Evolutionary conservation across 257 asterid species (phyloP).

Genomic region (Scutellaria galericulata): DNA sequence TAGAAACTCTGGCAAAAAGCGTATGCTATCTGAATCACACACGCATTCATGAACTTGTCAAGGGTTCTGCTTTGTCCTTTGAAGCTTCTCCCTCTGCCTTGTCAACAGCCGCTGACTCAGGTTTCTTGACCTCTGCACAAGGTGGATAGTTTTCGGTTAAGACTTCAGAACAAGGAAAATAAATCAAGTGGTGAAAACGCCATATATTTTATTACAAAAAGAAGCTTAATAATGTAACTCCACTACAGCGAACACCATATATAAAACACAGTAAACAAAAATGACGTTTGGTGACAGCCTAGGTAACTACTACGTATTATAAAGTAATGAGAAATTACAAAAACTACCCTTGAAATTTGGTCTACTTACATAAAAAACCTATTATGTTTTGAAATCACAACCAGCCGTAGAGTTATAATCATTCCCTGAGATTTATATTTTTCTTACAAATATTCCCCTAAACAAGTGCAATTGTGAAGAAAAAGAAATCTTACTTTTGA

Average conservation of each 20-base stretch:
- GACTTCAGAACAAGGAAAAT: not conserved
- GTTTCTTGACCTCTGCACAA: slow-evolving; percentile 49
- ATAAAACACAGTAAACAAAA: not conserved
- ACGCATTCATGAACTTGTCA: slow-evolving; percentile 44
- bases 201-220: not conserved
- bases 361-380: too few relatives aligned
- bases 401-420: too few relatives aligned
- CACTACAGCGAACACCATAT: not conserved
- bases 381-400: too few relatives aligned
- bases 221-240: not conserved
- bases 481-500: too few relatives aligned
- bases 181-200: not conserved
- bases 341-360: too few relatives aligned
- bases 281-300: not conserved
- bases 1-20: slow-evolving; percentile 31
- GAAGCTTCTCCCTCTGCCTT: slow-evolving; percentile 45
- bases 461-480: too few relatives aligned
- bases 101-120: slow-evolving; percentile 46
- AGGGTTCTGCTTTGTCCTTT: slow-evolving; percentile 46
- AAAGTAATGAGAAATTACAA: too few relatives aligned
- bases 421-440: too few relatives aligned
- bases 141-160: not conserved
- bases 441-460: too few relatives aligned
- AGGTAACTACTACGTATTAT: not conserved
- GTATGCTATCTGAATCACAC: slow-evolving; percentile 28